Percentiles rank a stretch among this genome's conserved stretches.
These are phyloP conservation scores for Alternaria burnsii DNA, from an alignment of 2,329 filamentous ascomycete species.

Conservation along the genomic window DNA sequence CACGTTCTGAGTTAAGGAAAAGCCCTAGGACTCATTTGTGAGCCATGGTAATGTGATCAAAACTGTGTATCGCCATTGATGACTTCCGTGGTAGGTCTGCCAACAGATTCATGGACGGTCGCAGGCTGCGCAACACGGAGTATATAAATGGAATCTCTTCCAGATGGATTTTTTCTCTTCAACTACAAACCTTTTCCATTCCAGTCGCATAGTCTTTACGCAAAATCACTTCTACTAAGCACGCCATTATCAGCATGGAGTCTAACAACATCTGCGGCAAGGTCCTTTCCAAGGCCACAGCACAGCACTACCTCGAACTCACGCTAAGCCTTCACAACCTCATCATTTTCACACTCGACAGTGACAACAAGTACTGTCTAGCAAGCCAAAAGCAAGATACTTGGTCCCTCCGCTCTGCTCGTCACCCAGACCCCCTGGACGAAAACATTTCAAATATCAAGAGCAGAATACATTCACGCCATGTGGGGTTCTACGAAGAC, in stretches of 20 bases:
- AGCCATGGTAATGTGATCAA: background rate
- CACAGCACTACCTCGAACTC: conserved; percentile 1
- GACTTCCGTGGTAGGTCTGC: background rate
- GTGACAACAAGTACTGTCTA: background rate
- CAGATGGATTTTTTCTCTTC: background rate
- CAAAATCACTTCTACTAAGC: background rate
- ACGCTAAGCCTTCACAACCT: background rate
- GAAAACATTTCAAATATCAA: background rate
- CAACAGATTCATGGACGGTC: background rate
- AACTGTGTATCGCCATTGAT: background rate
- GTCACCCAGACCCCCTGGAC: background rate
- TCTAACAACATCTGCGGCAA: conserved; percentile 4
- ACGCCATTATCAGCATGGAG: conserved; percentile 1
- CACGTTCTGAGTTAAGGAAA: background rate
- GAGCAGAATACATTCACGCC: background rate
- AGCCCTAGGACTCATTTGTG: background rate
- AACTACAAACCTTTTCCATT: background rate
- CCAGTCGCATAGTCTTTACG: background rate
- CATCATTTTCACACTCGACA: background rate
- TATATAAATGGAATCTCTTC: background rate
- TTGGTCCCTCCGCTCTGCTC: background rate
- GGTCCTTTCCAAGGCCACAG: background rate
- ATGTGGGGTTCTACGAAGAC: conserved; percentile 1
- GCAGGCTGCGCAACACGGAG: too few relatives aligned
- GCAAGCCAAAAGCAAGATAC: background rate